Percentiles rank a stretch among this genome's conserved stretches.
Conservation (phyloP, 2,329 filamentous ascomycete genomes). For the Mollisia scopiformis region DNA sequence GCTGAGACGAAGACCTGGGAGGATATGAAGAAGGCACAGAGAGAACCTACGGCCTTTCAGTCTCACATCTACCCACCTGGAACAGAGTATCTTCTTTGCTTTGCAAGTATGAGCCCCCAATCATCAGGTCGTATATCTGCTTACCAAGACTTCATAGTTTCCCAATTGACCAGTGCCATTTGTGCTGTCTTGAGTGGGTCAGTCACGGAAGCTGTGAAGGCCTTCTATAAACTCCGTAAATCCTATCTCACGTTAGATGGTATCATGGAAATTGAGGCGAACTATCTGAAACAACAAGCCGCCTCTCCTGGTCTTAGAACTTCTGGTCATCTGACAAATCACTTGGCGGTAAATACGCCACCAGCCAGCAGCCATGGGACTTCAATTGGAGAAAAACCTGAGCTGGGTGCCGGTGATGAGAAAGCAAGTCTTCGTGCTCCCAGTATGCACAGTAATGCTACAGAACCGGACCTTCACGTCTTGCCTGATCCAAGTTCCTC, state of each 20-base stretch:
- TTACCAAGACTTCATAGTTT: constrained; percentile 45
- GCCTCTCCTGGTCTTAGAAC: too few relatives aligned
- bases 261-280: constrained; percentile 75
- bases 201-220: constrained; percentile 85
- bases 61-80: constrained; percentile 74
- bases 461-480: constrained; percentile 1
- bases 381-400: not conserved
- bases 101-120: constrained; percentile 53
- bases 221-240: constrained; percentile 91
- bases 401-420: constrained; percentile 8
- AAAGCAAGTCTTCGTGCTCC: constrained; percentile 9
- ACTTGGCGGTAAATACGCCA: not conserved
- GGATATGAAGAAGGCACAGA: constrained; percentile 76
- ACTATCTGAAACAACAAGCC: constrained; percentile 43
- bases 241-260: constrained; percentile 82
- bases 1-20: constrained; percentile 78
- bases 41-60: constrained; percentile 60
- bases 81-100: constrained; percentile 82
- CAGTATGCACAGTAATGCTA: not conserved
- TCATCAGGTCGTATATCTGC: not conserved
- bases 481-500: not conserved
- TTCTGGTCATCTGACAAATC: not conserved
- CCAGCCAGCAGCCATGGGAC: not conserved
- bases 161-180: constrained; percentile 87
- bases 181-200: constrained; percentile 91